Conservation (phyloP, 2,329 filamentous ascomycete genomes). For the Aspergillus terreus region DNA sequence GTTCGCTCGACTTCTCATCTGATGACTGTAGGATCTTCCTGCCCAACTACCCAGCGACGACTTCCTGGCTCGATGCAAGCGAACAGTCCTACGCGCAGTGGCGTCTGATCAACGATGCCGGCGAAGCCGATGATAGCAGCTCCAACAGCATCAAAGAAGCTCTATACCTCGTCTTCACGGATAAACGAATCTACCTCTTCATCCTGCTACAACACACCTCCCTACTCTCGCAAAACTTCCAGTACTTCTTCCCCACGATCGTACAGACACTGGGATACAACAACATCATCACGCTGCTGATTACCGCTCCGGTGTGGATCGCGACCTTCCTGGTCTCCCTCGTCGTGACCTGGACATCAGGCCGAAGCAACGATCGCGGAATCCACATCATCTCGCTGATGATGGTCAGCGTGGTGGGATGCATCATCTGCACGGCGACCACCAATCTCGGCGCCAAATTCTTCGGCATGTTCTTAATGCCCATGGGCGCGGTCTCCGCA, state of each 20-base stretch:
- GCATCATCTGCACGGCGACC: constrained; percentile 53
- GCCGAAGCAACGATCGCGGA: constrained; percentile 53
- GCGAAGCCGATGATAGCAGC: constrained; percentile 40
- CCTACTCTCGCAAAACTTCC: constrained; percentile 54
- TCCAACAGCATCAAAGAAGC: constrained; percentile 44
- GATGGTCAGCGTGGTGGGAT: constrained; percentile 51
- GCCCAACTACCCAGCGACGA: constrained; percentile 53
- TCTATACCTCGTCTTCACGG: constrained; percentile 35
- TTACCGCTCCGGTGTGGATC: constrained; percentile 54
- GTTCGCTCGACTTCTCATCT: neutral
- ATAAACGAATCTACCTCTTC: constrained; percentile 36
- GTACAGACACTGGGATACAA: constrained; percentile 58
- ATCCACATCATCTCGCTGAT: constrained; percentile 55
- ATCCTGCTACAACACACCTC: constrained; percentile 48
- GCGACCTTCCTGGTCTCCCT: constrained; percentile 54
- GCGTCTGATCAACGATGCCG: constrained; percentile 49
- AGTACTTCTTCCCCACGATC: constrained; percentile 64
- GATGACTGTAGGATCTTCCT: constrained; percentile 36
- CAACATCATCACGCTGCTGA: constrained; percentile 44
- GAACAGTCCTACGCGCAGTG: constrained; percentile 54
- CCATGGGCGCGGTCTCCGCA: constrained; percentile 48
- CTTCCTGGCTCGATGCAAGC: constrained; percentile 50
- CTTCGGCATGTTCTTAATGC: constrained; percentile 62
- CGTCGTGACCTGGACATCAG: constrained; percentile 53
- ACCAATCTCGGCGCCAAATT: constrained; percentile 52